phyloP scores from a whole-genome alignment of 768 basidiomycete species.

The Lactarius evosmus region DNA sequence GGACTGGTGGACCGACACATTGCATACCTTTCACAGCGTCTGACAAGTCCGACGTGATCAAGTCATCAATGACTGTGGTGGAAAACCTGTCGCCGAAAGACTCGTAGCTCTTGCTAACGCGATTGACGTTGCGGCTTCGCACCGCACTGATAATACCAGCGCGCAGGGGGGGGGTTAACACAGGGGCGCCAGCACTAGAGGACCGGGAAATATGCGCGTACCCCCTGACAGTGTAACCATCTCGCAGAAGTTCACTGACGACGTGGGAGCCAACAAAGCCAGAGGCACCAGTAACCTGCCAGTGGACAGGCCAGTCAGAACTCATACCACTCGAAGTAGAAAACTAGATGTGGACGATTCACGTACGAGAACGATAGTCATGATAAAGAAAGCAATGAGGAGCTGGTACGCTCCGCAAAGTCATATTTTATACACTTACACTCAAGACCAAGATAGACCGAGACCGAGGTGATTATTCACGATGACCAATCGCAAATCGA shows the following conservation, averaged over 20 bases:
- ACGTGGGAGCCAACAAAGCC: slow-evolving; percentile 36
- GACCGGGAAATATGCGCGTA: slow-evolving; percentile 3
- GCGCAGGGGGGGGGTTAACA: not conserved
- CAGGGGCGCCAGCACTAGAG: too few species aligned
- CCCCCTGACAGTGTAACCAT: slow-evolving; percentile 52
- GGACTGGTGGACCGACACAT: not conserved
- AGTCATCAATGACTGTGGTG: slow-evolving; percentile 27
- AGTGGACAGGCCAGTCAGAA: not conserved
- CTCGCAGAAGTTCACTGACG: slow-evolving; percentile 38
- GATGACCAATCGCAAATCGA: not conserved
- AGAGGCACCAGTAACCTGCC: slow-evolving; percentile 46
- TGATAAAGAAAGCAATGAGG: not conserved
- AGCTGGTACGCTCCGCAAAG: too few species aligned
- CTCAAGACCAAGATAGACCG: not conserved
- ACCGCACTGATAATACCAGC: slow-evolving; percentile 21
- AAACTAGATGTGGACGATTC: not conserved
- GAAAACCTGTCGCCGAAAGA: slow-evolving; percentile 25
- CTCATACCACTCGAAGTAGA: not conserved
- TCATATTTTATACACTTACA: too few species aligned
- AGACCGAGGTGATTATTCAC: not conserved
- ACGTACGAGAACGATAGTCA: slow-evolving; percentile 14
- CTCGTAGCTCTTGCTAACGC: slow-evolving; percentile 22
- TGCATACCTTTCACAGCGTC: slow-evolving; percentile 28
- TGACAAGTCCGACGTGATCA: slow-evolving; percentile 29
- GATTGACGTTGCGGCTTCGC: slow-evolving; percentile 26